Base-by-base conservation (phyloP, 805 yeast genomes). In the Ogataea zsoltii region DNA sequence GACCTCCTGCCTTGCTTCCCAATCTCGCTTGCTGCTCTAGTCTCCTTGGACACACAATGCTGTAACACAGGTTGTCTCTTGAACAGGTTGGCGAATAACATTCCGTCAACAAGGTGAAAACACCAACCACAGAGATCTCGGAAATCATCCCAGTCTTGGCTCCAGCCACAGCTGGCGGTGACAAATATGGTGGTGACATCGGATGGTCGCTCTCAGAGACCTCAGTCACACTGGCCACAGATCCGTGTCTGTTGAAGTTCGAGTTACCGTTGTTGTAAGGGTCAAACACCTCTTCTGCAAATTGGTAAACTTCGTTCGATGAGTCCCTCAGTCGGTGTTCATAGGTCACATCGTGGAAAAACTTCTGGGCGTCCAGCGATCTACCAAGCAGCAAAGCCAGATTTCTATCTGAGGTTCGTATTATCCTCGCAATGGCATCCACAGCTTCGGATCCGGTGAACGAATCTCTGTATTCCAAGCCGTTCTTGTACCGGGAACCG, bases 81-180 rank as follows among this genome's bases (percentile, higher is more conserved):
- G 96, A 83, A 68, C 99, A 94, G 0, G 99, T 94, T 28, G 99
- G 96, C 0, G 97, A 90, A 61, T 94, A 94, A 68, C 99, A 94
- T 60, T 91, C 96, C 0, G 97, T 88, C 50, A 94, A 71, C 34
- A 92, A 70, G 1, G 97, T 92, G 60, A 92, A 94, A 3, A 94
- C 96, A 55, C 99, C 99, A 64, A 88, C 88, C 10, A 89, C 90
- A 3, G 62, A 54, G 11, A 51, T 37, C 7, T 37, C 41, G 3
- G 41, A 29, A 17, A 21, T 26, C 3, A 18, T 19, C 11, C 21
- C 28, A 1, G 38, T 21, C 15, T 30, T 41, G 10, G 44, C 19
- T 14, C 32, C 42, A 1, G 21, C 41, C 31, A 51, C 38, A 3
- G 51, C 54, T 11, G 60, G 56, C 4, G 57, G 51, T 7, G 55